These are phyloP conservation scores for Cardamine occulta DNA, from an alignment of 345 rosid genomes.

Conservation along the genomic window DNA sequence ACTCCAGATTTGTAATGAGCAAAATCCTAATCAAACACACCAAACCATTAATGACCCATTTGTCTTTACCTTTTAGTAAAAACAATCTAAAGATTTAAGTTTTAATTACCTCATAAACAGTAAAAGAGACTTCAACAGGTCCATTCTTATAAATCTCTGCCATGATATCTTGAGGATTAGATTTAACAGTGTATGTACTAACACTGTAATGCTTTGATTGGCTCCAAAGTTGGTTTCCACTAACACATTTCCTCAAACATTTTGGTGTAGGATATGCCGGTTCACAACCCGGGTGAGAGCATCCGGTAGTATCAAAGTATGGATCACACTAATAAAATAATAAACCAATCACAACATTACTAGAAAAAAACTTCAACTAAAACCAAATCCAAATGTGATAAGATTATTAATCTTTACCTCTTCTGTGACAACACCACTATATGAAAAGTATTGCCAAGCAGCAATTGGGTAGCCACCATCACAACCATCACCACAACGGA, in stretches of 20 bases:
- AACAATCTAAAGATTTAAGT: not conserved
- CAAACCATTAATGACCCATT: conserved; percentile 13
- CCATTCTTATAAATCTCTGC: conserved; percentile 86
- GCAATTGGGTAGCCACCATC: conserved; percentile 81
- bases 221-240: conserved; percentile 72
- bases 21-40: conserved; percentile 62
- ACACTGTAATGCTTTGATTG: conserved; percentile 80
- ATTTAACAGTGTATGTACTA: conserved; percentile 66
- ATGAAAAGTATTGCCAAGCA: conserved; percentile 84
- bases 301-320: conserved; percentile 83
- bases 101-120: conserved; percentile 83
- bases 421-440: conserved; percentile 87
- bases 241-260: conserved; percentile 74
- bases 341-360: not conserved
- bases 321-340: conserved; percentile 71
- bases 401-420: conserved; percentile 53
- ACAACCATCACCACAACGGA: conserved; percentile 86
- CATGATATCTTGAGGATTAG: conserved; percentile 76
- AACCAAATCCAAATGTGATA: not conserved
- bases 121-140: conserved; percentile 91
- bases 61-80: not conserved
- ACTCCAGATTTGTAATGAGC: conserved; percentile 97
- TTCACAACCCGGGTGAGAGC: conserved; percentile 98
- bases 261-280: conserved; percentile 85
- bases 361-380: not conserved